Evolutionary conservation across 2,329 filamentous ascomycete species (phyloP), one percentile per base, ranked within the genome.

Genomic region (Thelonectria blattea): DNA sequence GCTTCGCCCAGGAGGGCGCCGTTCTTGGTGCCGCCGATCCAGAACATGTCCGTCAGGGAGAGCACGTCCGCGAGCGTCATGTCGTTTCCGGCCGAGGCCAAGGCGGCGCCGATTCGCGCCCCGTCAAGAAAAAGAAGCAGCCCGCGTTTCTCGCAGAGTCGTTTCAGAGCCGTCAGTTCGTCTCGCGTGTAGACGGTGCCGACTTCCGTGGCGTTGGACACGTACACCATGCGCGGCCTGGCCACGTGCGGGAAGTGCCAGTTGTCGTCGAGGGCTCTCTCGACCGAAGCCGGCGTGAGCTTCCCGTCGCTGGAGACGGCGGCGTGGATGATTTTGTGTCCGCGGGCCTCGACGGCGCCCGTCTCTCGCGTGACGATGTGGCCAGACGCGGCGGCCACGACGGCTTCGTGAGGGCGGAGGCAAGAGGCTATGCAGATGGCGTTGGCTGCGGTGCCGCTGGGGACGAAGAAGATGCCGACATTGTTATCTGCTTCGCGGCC

Each of bases 1-100:
- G 81, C 81, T 60, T 84, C 81, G 1, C 81, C 81, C 3, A 84
- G 73, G 3, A 84, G 65, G 0, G 81, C 80, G 1, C 81, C 81
- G 62, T 81, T 81, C 63, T 84, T 84, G 5, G 81, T 84, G 0
- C 81, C 81, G 3, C 81, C 81, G 39, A 84, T 83, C 81, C 81
- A 84, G 71, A 84, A 84, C 18, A 84, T 80, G 56, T 84, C 81
- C 0, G 79, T 81, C 42, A 82, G 65, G 5, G 81, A 76, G 2
- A 81, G 68, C 6, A 84, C 69, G 54, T 84, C 81, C 0, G 65
- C 63, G 5, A 81, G 71, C 0, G 75, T 77, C 69, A 83, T 67
- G 56, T 82, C 79, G 41, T 79, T 82, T 20, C 68, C 70, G 10
- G 65, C 68, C 0, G 81, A 80, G 2, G 77, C 74, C 11, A 84